Evolutionary conservation across 257 asterid genomes (phyloP).

Genomic region (Ehretia macrophylla): DNA sequence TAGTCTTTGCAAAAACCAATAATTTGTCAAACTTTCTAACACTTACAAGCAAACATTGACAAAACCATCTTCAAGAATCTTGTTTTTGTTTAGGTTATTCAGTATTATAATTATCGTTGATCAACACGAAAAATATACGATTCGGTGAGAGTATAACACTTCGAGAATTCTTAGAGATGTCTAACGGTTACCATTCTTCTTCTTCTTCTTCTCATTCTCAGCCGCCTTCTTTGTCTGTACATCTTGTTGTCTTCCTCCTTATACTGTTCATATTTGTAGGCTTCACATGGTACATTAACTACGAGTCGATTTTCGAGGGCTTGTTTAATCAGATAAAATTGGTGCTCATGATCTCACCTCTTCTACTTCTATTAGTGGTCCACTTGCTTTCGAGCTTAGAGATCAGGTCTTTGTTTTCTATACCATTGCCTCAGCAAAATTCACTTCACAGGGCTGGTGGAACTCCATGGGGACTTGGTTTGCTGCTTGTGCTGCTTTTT

Average conservation of each 20-base stretch:
- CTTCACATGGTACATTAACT: constrained; percentile 74
- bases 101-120: no score
- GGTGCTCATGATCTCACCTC: constrained; percentile 61
- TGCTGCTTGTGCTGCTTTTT: constrained; percentile 70
- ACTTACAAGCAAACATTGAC: no score
- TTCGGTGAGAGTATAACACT: no score
- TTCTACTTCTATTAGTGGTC: constrained; percentile 53
- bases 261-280: constrained; percentile 55
- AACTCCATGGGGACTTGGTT: constrained; percentile 81
- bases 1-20: neutral
- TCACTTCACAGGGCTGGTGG: constrained; percentile 64
- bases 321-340: constrained; percentile 59
- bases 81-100: no score
- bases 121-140: no score
- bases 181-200: constrained; percentile 32
- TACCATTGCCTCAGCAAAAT: constrained; percentile 54
- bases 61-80: neutral
- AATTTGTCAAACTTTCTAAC: neutral
- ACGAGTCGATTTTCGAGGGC: constrained; percentile 60
- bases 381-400: constrained; percentile 54
- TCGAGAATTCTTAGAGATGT: constrained; percentile 31
- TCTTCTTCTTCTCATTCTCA: neutral
- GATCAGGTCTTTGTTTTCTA: constrained; percentile 24
- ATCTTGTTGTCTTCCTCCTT: constrained; percentile 62
- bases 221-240: constrained; percentile 46